A percentile compares a stretch with the other conserved stretches of the same genome.
These are phyloP conservation scores for Trichoderma atrobrunneum DNA, from an alignment of 2,329 filamentous ascomycete species.

Conservation along the genomic window DNA sequence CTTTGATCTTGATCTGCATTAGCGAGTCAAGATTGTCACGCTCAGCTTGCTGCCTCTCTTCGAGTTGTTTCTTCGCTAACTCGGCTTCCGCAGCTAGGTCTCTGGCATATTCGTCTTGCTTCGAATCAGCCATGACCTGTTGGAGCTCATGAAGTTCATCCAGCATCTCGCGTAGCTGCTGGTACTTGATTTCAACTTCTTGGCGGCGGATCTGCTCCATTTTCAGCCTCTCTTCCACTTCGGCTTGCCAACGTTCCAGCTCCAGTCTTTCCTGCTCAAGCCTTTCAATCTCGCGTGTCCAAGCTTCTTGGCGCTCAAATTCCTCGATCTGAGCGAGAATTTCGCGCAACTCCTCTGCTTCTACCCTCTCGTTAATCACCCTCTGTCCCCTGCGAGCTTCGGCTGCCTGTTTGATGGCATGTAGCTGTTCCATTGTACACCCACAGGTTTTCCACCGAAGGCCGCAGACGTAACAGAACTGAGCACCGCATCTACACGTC, in stretches of 20 bases:
- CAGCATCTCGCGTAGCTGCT: slow-evolving; percentile 36
- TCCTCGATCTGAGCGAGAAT: slow-evolving; percentile 48
- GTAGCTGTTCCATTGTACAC: slow-evolving; percentile 54
- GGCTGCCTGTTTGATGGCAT: slow-evolving; percentile 38
- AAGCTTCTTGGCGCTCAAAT: slow-evolving; percentile 46
- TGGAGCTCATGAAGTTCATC: slow-evolving; percentile 44
- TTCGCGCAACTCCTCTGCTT: slow-evolving; percentile 36
- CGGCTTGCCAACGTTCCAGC: slow-evolving; percentile 37
- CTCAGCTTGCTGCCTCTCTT: slow-evolving; percentile 34
- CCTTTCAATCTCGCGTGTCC: slow-evolving; percentile 39
- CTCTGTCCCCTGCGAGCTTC: slow-evolving; percentile 35
- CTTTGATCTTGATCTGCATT: slow-evolving; percentile 31
- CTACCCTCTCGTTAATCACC: slow-evolving; percentile 33
- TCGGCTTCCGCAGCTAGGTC: slow-evolving; percentile 27
- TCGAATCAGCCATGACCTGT: slow-evolving; percentile 34
- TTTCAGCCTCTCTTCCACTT: slow-evolving; percentile 38
- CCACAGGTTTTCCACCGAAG: slow-evolving; percentile 68
- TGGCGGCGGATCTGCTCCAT: slow-evolving; percentile 41
- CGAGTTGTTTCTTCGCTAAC: slow-evolving; percentile 30
- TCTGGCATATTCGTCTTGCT: slow-evolving; percentile 38
- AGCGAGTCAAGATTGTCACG: slow-evolving; percentile 29
- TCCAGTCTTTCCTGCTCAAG: slow-evolving; percentile 38
- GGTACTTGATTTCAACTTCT: slow-evolving; percentile 40
- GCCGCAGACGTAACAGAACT: slow-evolving; percentile 84
- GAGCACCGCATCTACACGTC: slow-evolving; percentile 75